Evolutionary conservation across 176 grass and related monocot genomes (phyloP), one percentile per base, ranked within the genome.

Genomic region (Puccinellia tenuiflora): DNA sequence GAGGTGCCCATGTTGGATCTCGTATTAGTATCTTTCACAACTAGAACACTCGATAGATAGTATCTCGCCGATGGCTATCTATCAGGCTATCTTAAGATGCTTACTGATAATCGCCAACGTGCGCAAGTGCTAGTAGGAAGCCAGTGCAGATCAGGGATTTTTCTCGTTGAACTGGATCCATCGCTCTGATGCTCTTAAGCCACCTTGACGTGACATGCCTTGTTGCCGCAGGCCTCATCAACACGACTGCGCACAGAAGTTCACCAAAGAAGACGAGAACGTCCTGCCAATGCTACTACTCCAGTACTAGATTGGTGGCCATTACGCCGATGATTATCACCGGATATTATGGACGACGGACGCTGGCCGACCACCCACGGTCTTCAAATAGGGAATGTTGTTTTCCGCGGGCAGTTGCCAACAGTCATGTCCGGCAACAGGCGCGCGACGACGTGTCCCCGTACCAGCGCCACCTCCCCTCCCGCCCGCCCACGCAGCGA

Each of bases 381-480:
- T 80, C 48, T 24, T 37, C 21, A n/a, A 28, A 77, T 24, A 22
- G 67, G 69, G 77, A 81, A 61, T 52, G 69, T 52, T 52, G 61
- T 76, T 85, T 76, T 33, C 61, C 24, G 1, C 22, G 30, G 37
- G 81, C 81, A 68, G 76, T 33, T 39, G 76, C 77, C 59, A 34
- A 31, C 59, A 5, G 60, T 75, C n/a, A n/a, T n/a, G n/a, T n/a
- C 61, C 5, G 25, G 67, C 57, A 80, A 88, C 81, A 84, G 68
- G 47, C 22, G 21, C 76, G 15, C 38, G 39, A 3, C 77, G 77
- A 85, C 77, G 82, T 89, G 87, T 81, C 48, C 28, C 39, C 82
- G 60, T 85, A 88, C 66, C 61, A 64, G 18, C 81, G 66, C 75
- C 66, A 55, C 70, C 75, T 51, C 52, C 25, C 20, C 24, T 61